Base-by-base conservation (phyloP, 495 filamentous ascomycete species). In the Talaromyces borbonicus region DNA sequence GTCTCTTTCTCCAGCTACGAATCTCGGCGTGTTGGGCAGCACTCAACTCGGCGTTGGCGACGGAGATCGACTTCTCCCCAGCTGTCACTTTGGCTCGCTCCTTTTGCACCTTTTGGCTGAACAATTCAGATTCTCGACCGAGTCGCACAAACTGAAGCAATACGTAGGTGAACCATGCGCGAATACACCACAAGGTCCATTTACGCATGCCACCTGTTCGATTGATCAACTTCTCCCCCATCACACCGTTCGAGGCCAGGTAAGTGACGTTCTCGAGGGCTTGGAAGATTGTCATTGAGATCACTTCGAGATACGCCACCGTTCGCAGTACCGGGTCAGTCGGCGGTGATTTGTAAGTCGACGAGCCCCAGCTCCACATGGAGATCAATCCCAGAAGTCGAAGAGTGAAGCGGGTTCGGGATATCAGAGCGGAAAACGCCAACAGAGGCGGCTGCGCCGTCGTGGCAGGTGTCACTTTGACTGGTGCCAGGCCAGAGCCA, bases 241-340 rank as follows among this genome's bases (percentile, higher is more conserved):
- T 41, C 0, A 72, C 39, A 14, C 78, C 77, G 53, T 87, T 85
- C 16, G 65, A 58, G 4, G 81, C 75, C 7, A 97, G 72, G 65
- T 84, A 95, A 7, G 82, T 84, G 5, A 72, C 78, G 61, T 95
- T 95, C 70, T 97, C 90, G 24, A 94, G 73, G 8, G 71, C 57
- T 62, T 96, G 90, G 67, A 83, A 89, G 4, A 72, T 51, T 11
- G 82, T 58, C 59, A 81, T 84, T 14, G 72, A 72, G 8, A 69
- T 38, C 7, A 95, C 72, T 55, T 94, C 86, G n/a, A 76, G 60
- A 54, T 75, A 76, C 9, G 77, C 77, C 15, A 95, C 58, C 14
- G 54, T 49, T 54, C 65, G 54, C 46, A 77, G 49, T 32, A 74
- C 38, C 35, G 46, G 56, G 52, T 78, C 66, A 0, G 58, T 31